Percentiles rank a stretch among this genome's conserved stretches.
phyloP scores from a whole-genome alignment of 2,329 filamentous ascomycete species.

The Malbranchea cinnamomea region DNA sequence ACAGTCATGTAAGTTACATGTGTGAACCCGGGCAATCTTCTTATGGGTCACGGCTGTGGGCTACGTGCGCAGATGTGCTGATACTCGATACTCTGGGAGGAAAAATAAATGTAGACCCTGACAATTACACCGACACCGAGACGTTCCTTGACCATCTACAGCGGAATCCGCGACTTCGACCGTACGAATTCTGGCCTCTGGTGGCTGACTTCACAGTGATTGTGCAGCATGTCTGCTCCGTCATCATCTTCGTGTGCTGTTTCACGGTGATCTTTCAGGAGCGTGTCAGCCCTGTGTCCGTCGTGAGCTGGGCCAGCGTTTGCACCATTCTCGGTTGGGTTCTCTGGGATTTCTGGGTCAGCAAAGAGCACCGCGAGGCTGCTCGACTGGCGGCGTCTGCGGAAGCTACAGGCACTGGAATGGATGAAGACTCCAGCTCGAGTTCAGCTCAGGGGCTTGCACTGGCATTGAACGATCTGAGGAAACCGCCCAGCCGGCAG shows the following conservation, averaged over 20 bases:
- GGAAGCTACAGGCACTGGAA: constrained; percentile 13
- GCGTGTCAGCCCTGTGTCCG: constrained; percentile 73
- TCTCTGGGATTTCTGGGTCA: constrained; percentile 82
- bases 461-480: constrained; percentile 25
- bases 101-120: constrained; percentile 70
- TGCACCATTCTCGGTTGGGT: constrained; percentile 79
- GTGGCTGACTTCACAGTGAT: constrained; percentile 93
- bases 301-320: constrained; percentile 71
- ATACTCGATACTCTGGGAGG: neutral
- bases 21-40: neutral
- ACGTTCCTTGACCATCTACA: constrained; percentile 95
- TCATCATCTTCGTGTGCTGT: constrained; percentile 85
- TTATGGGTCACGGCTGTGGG: neutral
- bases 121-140: constrained; percentile 95
- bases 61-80: neutral
- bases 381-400: constrained; percentile 16
- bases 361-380: constrained; percentile 45
- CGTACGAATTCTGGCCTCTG: constrained; percentile 96
- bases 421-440: constrained; percentile 26
- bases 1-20: constrained; percentile 58
- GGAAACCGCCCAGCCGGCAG: constrained; percentile 16
- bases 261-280: constrained; percentile 83
- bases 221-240: constrained; percentile 89
- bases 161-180: constrained; percentile 79
- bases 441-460: constrained; percentile 31